A percentile compares a stretch with the other conserved stretches of the same genome.
phyloP scores from a whole-genome alignment of 441 rosid genomes.

The Euphorbia schlechtendalii region DNA sequence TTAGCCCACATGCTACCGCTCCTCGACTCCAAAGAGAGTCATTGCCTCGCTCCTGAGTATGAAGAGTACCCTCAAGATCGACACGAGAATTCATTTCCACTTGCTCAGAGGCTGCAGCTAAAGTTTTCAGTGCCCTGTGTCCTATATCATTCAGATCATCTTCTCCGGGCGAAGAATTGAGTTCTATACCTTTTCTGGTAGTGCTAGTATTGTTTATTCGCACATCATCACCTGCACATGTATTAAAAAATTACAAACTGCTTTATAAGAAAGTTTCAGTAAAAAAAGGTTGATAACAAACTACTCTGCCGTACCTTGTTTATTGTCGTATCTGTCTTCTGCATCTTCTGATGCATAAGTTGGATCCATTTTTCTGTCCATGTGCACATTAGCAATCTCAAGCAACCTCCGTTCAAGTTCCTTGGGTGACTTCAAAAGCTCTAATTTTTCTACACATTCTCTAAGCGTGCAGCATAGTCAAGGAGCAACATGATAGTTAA shows the following conservation, averaged over 20 bases:
- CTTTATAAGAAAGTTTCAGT: constrained; percentile 5
- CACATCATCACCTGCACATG: constrained; percentile 39
- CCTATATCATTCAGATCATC: constrained; percentile 33
- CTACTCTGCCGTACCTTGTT: constrained; percentile 39
- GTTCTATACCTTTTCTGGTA: constrained; percentile 29
- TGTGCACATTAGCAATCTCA: constrained; percentile 62
- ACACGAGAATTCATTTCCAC: constrained; percentile 16
- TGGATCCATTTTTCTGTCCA: constrained; percentile 57
- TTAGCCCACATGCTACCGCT: too few relatives aligned
- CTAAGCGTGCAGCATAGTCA: constrained; percentile 75
- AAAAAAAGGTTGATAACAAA: constrained; percentile 3
- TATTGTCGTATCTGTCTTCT: constrained; percentile 36
- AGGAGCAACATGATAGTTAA: constrained; percentile 32
- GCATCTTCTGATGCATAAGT: constrained; percentile 43
- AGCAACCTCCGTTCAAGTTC: constrained; percentile 65
- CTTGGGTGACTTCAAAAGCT: constrained; percentile 64
- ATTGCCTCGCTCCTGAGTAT: constrained; percentile 23
- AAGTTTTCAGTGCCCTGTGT: constrained; percentile 29
- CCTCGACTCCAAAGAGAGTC: constrained; percentile 27
- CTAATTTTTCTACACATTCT: constrained; percentile 75
- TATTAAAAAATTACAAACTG: constrained; percentile 11
- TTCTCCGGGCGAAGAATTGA: constrained; percentile 26
- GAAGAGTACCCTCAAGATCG: constrained; percentile 32
- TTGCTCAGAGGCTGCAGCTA: constrained; percentile 29
- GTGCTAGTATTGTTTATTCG: constrained; percentile 28